A percentile compares a stretch with the other conserved stretches of the same genome.
phyloP scores from a whole-genome alignment of 2,329 filamentous ascomycete species.

The Esteya vermicola region DNA sequence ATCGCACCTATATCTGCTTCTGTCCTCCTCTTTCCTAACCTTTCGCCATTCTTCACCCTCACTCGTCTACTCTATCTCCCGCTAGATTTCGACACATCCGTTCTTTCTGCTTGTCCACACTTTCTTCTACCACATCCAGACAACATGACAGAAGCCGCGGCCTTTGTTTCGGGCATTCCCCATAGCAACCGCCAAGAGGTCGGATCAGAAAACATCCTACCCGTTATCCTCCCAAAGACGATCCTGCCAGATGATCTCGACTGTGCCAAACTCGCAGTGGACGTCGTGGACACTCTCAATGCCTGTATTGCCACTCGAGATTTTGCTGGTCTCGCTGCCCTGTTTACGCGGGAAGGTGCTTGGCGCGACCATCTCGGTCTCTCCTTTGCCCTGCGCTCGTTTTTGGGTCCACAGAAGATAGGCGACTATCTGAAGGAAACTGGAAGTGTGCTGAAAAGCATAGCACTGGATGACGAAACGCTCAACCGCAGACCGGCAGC shows the following conservation, averaged over 20 bases:
- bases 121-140: not conserved
- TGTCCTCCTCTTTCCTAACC: no score
- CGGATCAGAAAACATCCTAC: constrained; percentile 39
- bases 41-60: no score
- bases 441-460: constrained; percentile 23
- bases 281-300: constrained; percentile 26
- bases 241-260: constrained; percentile 17
- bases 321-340: constrained; percentile 16
- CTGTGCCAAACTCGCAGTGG: constrained; percentile 21
- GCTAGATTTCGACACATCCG: no score
- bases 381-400: constrained; percentile 40
- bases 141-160: not conserved
- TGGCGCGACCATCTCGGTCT: constrained; percentile 46
- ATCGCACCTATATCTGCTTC: no score
- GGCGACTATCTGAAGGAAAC: constrained; percentile 22
- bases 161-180: constrained; percentile 4
- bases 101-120: not conserved
- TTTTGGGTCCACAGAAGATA: constrained; percentile 28
- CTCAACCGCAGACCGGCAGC: constrained; percentile 27
- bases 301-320: constrained; percentile 21
- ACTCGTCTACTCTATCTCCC: no score
- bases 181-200: constrained; percentile 17
- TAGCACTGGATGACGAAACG: constrained; percentile 32
- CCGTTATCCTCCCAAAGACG: constrained; percentile 26
- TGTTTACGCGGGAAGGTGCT: constrained; percentile 32